Base-by-base conservation (phyloP, 441 rosid genomes). In the Gossypium schwendimanii region DNA sequence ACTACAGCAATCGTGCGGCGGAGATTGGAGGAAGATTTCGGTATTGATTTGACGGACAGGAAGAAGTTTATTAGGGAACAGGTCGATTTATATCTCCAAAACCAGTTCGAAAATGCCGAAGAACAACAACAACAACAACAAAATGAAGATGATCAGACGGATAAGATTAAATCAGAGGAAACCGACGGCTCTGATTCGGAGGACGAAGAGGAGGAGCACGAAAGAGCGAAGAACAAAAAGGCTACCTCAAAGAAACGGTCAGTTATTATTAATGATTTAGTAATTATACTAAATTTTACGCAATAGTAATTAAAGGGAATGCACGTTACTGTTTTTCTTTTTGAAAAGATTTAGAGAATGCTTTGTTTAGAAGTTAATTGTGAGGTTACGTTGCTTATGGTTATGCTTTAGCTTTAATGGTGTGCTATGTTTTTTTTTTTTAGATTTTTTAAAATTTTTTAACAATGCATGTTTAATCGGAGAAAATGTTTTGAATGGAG, bases 1-100 rank as follows among this genome's bases (percentile, higher is more conserved):
- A 86, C 92, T 12, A 78, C 89, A 2, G 83, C 85, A 6, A 81
- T 74, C 57, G 84, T 84, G 44, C 84, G 89, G 66, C 86, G 90
- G 71, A 77, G 79, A 69, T 76, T 86, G 73, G 92, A 88, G 83
- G 76, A 76, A 45, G 92, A 88, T 76, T 86, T 88, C 77, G 85
- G 78, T 6, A 77, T 85, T 60, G 86, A 86, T 76, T 86, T 87
- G 75, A 80, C 87, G 50, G 87, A 83, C 59, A 81, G 69, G 75
- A 87, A 87, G 72, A 71, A 72, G 31, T 86, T 87, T 73, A 79
- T 88, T 31, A 75, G 92, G 69, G 89, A 84, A 50, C 92, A 86
- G 67, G 83, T 88, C 21, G 90, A 88, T 75, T 60, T 81, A 47
- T 88, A 79, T 76, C 81, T 88, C 18, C 86, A 84, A 74, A 72